Evolutionary conservation across 2,329 filamentous ascomycete species (phyloP), one percentile per base, ranked within the genome.

Genomic region (Xylariales sp.): DNA sequence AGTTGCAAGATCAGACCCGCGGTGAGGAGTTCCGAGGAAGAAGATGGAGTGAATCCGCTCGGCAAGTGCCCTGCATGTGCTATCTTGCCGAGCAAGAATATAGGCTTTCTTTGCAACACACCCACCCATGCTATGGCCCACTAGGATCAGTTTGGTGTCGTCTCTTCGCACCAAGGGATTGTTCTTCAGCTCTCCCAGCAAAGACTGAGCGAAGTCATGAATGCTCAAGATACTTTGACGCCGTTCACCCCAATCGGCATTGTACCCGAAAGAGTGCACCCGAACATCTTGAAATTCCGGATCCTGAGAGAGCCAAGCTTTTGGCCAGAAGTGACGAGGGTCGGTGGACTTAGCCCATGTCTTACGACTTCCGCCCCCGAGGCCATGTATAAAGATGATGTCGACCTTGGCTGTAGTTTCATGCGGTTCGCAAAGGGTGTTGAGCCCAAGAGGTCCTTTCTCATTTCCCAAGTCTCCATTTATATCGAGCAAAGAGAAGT

Each of bases 361-460:
- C 42, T 62, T 61, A 2, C 54, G 54, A 3, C 65, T 66, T 12
- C 54, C 55, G 0, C 66, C 66, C 3, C 63, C 56, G 2, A 71
- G 52, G 1, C 66, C 65, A 45, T 70, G 67, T 7, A 71, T 59
- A 40, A 70, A 70, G 14, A 67, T 51, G 24, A 27, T 27, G n/a
- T 27, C 24, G 24, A n/a, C 24, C 24, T 27, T 27, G 24, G n/a
- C 8, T n/a, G n/a, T n/a, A n/a, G 8, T 27, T 8, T 27, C 24
- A n/a, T 27, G 8, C 8, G 24, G 24, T n/a, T 8, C n/a, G 24
- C n/a, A 27, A n/a, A 27, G 8, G 8, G n/a, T n/a, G 24, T 27
- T 27, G 24, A 27, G 24, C 8, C 24, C 24, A n/a, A 27, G 24
- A 8, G 24, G 24, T 8, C 24, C 24, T n/a, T n/a, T n/a, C n/a